Percentiles rank a stretch among this genome's conserved stretches.
phyloP scores from a whole-genome alignment of 805 yeast species.

The Cyberlindnera americana region DNA sequence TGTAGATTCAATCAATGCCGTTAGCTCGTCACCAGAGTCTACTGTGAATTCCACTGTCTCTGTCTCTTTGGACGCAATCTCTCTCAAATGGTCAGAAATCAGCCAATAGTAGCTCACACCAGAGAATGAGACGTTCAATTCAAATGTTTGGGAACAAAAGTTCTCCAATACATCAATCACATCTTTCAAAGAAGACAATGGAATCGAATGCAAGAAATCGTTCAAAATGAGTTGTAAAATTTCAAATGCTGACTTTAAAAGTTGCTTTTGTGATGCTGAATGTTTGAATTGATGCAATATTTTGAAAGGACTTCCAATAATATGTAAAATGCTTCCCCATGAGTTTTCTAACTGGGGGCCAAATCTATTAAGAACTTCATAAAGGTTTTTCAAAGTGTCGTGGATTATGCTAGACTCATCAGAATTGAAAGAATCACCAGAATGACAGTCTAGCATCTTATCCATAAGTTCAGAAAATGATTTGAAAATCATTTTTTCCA shows the following conservation, averaged over 20 bases:
- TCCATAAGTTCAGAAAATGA: constrained; percentile 46
- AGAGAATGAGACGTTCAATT: constrained; percentile 85
- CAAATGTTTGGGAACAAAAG: constrained; percentile 68
- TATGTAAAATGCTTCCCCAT: constrained; percentile 71
- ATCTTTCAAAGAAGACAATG: constrained; percentile 56
- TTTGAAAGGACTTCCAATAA: constrained; percentile 54
- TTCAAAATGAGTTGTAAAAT: constrained; percentile 80
- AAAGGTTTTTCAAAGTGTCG: constrained; percentile 57
- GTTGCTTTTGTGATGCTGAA: constrained; percentile 26
- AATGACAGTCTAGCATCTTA: constrained; percentile 34
- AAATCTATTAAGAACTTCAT: constrained; percentile 71
- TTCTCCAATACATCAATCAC: constrained; percentile 69
- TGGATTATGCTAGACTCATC: constrained; percentile 69
- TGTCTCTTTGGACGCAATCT: constrained; percentile 1
- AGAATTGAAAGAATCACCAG: constrained; percentile 37
- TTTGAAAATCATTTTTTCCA: constrained; percentile 47
- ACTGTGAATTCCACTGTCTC: constrained; percentile 16
- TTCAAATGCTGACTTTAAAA: constrained; percentile 70
- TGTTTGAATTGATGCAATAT: constrained; percentile 30
- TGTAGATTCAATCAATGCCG: constrained; percentile 23
- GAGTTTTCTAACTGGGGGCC: constrained; percentile 60
- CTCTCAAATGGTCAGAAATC: constrained; percentile 70
- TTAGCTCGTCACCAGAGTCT: constrained; percentile 25
- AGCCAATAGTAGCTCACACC: constrained; percentile 92
- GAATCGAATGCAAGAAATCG: constrained; percentile 75